Evolutionary conservation across 1,284 basidiomycete species (phyloP).

Genomic region (Ustilago shanxiensis): DNA sequence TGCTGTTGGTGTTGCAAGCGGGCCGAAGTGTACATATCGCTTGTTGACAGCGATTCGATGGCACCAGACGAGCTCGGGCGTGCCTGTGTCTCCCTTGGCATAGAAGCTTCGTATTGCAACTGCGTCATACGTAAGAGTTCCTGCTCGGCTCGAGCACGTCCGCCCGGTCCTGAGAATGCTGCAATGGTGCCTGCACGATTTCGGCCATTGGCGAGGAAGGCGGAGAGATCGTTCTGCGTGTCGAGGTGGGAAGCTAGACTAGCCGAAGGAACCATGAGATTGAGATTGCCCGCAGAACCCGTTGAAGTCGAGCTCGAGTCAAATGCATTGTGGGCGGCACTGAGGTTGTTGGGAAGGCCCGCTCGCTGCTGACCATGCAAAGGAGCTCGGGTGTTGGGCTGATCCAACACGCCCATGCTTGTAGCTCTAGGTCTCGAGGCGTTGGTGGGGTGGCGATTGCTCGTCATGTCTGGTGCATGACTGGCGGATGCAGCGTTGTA

Average conservation of each 20-base stretch:
- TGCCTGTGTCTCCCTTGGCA: slow-evolving; percentile 5
- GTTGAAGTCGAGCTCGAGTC: slow-evolving; percentile 11
- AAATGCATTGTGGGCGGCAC: not conserved
- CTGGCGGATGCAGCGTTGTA: slow-evolving; percentile 18
- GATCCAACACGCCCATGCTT: slow-evolving; percentile 52
- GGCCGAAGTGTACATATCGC: slow-evolving; percentile 16
- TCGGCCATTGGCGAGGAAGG: slow-evolving; percentile 34
- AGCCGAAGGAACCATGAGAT: slow-evolving; percentile 8
- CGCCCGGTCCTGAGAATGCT: slow-evolving; percentile 62
- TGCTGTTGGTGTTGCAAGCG: slow-evolving; percentile 21
- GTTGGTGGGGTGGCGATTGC: slow-evolving; percentile 5
- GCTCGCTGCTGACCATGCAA: slow-evolving; percentile 16
- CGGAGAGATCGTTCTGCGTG: slow-evolving; percentile 21
- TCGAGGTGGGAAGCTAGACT: slow-evolving; percentile 8
- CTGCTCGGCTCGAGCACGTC: slow-evolving; percentile 58
- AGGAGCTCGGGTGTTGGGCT: slow-evolving; percentile 19
- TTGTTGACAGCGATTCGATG: slow-evolving; percentile 13
- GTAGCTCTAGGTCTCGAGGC: slow-evolving; percentile 40
- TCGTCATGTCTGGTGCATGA: slow-evolving; percentile 6
- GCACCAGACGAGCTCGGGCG: slow-evolving; percentile 31
- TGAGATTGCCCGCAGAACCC: slow-evolving; percentile 1
- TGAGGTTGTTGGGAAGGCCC: not conserved
- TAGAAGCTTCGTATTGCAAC: slow-evolving; percentile 27
- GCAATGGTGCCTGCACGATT: slow-evolving; percentile 66
- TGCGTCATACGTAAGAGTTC: slow-evolving; percentile 58